Base-by-base conservation (phyloP, 1,139 yeast genomes). In the Saccharomyces pastorianus region DNA sequence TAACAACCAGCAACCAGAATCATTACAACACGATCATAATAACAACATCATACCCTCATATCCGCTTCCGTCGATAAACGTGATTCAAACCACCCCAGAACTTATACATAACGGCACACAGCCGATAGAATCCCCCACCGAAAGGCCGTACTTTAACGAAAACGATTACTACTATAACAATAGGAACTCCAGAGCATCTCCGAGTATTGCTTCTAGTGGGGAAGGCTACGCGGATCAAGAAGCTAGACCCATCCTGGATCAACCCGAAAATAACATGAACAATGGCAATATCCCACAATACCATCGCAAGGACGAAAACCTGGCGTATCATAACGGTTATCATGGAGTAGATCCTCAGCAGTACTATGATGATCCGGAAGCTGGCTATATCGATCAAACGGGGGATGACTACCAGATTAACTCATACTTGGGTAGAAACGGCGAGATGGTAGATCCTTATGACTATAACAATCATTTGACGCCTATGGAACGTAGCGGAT, bases 391-490 rank as follows among this genome's bases (percentile, higher is more conserved):
- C 20, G 71, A 68, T 52, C 69, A 65, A 48, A 61, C 57, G 42
- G 72, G 73, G 32, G 71, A 69, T 53, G 71, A 69, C 46, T 69
- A 69, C 50, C 68, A 65, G 53, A 66, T 69, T 46, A 66, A 65
- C 50, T 64, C 73, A 11, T 69, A 65, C 53, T 49, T 68, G 42
- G 68, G 63, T 48, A 66, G 61, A 51, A 60, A 67, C 48, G 71
- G 71, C 46, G 69, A 67, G 28, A 65, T 69, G 70, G 65, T 66
- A 3, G 67, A 69, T 55, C 72, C 73, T 4, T 69, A 67, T 50
- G 56, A 53, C 13, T 20, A 51, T 31, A 13, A 26, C 13, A 47
- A 47, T 47, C 1, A 13, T 17, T 11, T 47, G 42, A 41, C 57
- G 26, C 17, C 49, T 28, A 13, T 26, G n/a, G 44, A 20, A 13